A percentile compares a stretch with the other conserved stretches of the same genome.
These are phyloP conservation scores for Gomphus sp. DNA, from an alignment of 1,284 basidiomycete genomes.

Conservation along the genomic window DNA sequence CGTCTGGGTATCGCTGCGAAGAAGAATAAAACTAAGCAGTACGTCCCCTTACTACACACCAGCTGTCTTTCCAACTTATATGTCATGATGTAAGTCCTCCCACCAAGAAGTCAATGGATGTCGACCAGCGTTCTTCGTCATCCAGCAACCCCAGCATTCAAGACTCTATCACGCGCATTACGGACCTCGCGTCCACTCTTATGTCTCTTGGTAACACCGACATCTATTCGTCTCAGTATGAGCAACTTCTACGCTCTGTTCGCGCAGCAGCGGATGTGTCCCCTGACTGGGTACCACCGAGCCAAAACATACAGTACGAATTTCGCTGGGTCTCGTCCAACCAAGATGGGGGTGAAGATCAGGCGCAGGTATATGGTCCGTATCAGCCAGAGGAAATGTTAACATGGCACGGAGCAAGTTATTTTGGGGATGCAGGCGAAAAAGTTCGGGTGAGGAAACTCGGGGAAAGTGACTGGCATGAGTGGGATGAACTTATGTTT, in stretches of 20 bases:
- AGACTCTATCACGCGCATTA: slow-evolving; percentile 66
- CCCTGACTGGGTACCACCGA: slow-evolving; percentile 59
- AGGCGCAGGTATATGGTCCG: slow-evolving; percentile 56
- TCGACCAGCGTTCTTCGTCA: slow-evolving; percentile 24
- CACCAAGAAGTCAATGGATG: slow-evolving; percentile 28
- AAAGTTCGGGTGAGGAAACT: slow-evolving; percentile 57
- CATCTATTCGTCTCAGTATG: slow-evolving; percentile 77
- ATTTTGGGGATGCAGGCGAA: slow-evolving; percentile 66
- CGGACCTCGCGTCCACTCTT: slow-evolving; percentile 72
- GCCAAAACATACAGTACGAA: slow-evolving; percentile 36
- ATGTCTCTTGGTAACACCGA: slow-evolving; percentile 78
- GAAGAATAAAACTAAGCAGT: slow-evolving; percentile 32
- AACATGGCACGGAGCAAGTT: slow-evolving; percentile 64
- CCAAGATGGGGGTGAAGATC: slow-evolving; percentile 21
- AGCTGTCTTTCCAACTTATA: neutral
- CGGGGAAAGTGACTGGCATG: slow-evolving; percentile 57
- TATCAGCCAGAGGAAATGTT: slow-evolving; percentile 69
- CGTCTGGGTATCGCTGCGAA: slow-evolving; percentile 72
- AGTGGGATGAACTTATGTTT: slow-evolving; percentile 53
- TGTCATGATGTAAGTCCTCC: neutral
- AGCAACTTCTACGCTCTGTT: slow-evolving; percentile 68
- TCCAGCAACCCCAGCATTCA: slow-evolving; percentile 26
- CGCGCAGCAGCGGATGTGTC: slow-evolving; percentile 62
- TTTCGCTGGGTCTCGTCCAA: slow-evolving; percentile 65
- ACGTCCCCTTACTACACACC: neutral